Base-by-base conservation (phyloP, 768 basidiomycete genomes). In the Phlebiopsis gigantea region DNA sequence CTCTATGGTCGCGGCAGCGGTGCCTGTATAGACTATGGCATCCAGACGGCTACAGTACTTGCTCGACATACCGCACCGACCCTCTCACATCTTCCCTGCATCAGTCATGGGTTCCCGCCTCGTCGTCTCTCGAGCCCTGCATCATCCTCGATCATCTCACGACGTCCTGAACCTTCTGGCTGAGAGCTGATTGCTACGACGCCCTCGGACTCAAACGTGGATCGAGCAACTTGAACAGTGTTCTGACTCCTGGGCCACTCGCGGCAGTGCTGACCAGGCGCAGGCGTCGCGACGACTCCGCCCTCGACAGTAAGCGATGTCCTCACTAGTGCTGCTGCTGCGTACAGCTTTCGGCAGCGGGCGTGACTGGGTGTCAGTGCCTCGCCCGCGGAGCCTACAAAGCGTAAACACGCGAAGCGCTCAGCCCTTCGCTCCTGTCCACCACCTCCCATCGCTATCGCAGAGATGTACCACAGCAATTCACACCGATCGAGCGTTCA, bases 381-480 rank as follows among this genome's bases (percentile, higher is more conserved):
- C 43, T 41, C 44, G 51, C 57, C 44, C 46, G 21, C 24, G 52
- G 12, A 21, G 21, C 15, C 31, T 31, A 30, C 34, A 39, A 51
- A 51, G 50, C 50, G 50, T 51, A 51, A 51, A 48, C 30, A 48
- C 31, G 31, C 34, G 34, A 4, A 22, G 50, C 31, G 50, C 50
- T 30, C 28, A 30, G 28, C 47, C 5, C 51, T 53, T 54, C 5
- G 5, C 41, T 41, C 17, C 47, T 17, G 17, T 17, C 51, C 24
- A 53, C 46, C 51, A 53, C 45, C 46, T 26, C 49, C 28, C 12
- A n/a, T 24, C 44, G 17, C 25, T 7, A 9, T 8, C 9, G 14
- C 4, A 39, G 34, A 39, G 21, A 58, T 58, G 53, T 48, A 48
- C 22, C 51, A 58, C 53, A 1, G 2, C 15, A 17, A 30, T 12